Evolutionary conservation across 441 rosid species (phyloP).

Genomic region (Breynia disticha): DNA sequence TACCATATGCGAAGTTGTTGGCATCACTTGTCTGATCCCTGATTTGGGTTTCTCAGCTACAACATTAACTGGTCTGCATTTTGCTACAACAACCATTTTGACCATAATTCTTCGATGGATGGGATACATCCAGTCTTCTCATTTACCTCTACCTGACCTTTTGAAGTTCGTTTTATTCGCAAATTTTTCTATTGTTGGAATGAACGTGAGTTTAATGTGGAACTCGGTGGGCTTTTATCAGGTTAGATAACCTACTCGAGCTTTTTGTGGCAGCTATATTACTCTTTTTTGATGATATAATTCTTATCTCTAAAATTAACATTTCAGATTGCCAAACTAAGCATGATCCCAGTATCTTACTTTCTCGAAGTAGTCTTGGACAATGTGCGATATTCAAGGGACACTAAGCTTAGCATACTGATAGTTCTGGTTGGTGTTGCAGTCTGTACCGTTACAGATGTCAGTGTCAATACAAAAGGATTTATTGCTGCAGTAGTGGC

Average conservation of each 20-base stretch:
- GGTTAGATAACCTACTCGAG: conserved; percentile 27
- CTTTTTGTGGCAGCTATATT: too few species aligned
- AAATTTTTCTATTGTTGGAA: conserved; percentile 95
- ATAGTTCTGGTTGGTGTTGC: conserved; percentile 91
- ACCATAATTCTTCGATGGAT: conserved; percentile 68
- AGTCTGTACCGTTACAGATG: conserved; percentile 95
- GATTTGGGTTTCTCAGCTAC: conserved; percentile 60
- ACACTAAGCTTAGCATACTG: conserved; percentile 92
- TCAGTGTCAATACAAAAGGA: conserved; percentile 88
- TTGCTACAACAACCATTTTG: conserved; percentile 82
- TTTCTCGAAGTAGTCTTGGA: conserved; percentile 88
- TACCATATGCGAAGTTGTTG: background rate
- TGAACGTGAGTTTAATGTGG: conserved; percentile 99
- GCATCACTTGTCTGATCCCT: conserved; percentile 8
- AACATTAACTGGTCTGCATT: conserved; percentile 92
- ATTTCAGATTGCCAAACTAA: conserved; percentile 85
- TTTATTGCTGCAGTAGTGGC: conserved; percentile 80
- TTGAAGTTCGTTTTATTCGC: conserved; percentile 77
- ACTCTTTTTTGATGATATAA: conserved; percentile 1
- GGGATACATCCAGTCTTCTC: conserved; percentile 75
- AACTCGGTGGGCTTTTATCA: conserved; percentile 98
- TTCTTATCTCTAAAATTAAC: background rate
- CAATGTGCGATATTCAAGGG: conserved; percentile 84
- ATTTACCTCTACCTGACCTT: conserved; percentile 66
- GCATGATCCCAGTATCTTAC: conserved; percentile 97